phyloP scores from a whole-genome alignment of 2,329 filamentous ascomycete genomes.

The Penicillium brasilianum region DNA sequence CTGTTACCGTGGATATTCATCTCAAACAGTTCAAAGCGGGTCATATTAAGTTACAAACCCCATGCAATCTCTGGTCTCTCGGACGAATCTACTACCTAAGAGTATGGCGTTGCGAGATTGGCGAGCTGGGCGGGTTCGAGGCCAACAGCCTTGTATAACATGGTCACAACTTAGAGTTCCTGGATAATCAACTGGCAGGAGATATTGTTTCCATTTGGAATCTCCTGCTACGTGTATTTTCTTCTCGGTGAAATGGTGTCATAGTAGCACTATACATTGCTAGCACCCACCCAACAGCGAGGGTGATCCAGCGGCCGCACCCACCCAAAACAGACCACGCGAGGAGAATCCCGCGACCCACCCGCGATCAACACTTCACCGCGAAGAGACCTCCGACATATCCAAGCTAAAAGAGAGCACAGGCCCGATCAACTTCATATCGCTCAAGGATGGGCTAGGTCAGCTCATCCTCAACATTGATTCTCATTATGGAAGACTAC shows the following conservation, averaged over 20 bases:
- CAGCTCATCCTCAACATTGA: neutral
- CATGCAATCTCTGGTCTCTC: neutral
- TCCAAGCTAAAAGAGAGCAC: neutral
- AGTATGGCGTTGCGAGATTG: neutral
- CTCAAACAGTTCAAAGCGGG: neutral
- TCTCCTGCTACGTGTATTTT: neutral
- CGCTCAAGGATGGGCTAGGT: constrained; percentile 35
- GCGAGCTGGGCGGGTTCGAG: neutral
- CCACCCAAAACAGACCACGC: constrained; percentile 19
- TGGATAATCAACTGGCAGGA: neutral
- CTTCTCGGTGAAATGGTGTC: neutral
- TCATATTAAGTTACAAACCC: neutral
- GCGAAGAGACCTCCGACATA: constrained; percentile 7
- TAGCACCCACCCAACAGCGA: neutral
- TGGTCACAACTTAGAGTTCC: neutral
- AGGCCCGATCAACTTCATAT: constrained; percentile 4
- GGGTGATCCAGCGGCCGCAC: constrained; percentile 7
- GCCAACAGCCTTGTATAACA: neutral
- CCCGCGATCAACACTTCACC: constrained; percentile 29
- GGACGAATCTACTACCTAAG: neutral
- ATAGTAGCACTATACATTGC: neutral
- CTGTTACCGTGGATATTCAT: neutral
- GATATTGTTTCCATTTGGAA: neutral
- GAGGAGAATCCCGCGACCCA: constrained; percentile 31
- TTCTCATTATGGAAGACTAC: constrained; percentile 31